Percentiles rank a stretch among this genome's conserved stretches.
These are phyloP conservation scores for Oryza coarctata DNA, from an alignment of 176 grass and related monocot genomes.

Conservation along the genomic window DNA sequence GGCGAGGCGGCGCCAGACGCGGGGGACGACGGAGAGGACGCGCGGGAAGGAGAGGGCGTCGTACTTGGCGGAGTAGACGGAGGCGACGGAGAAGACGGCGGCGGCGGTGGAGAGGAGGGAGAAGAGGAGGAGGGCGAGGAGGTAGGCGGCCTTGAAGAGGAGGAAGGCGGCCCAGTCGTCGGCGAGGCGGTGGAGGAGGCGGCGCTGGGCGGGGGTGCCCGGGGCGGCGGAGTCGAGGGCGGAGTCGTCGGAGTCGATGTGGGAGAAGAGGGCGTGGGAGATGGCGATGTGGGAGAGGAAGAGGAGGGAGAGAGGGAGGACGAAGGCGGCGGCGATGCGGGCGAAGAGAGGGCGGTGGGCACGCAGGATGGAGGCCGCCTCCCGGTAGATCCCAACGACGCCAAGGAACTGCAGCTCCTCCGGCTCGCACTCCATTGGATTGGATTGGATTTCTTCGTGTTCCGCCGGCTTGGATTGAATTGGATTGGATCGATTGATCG, in stretches of 20 bases:
- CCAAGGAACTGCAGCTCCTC: slow-evolving; percentile 95
- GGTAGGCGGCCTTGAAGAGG: slow-evolving; percentile 82
- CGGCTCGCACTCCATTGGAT: slow-evolving; percentile 59
- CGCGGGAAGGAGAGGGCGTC: slow-evolving; percentile 76
- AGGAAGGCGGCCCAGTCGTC: slow-evolving; percentile 61
- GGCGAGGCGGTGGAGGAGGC: slow-evolving; percentile 50
- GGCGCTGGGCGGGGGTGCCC: slow-evolving; percentile 46
- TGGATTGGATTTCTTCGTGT: background rate
- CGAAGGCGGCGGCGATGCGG: slow-evolving; percentile 64
- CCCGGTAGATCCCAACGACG: slow-evolving; percentile 46
- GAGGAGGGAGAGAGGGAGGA: slow-evolving; percentile 71
- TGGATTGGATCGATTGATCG: too few relatives aligned
- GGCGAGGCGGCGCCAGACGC: slow-evolving; percentile 83
- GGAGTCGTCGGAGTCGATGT: slow-evolving; percentile 68
- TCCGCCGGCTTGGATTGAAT: too few relatives aligned
- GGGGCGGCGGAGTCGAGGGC: slow-evolving; percentile 59
- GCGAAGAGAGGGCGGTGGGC: slow-evolving; percentile 66
- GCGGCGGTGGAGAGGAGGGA: slow-evolving; percentile 85
- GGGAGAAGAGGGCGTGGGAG: slow-evolving; percentile 70
- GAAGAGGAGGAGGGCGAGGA: slow-evolving; percentile 77
- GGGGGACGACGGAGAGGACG: slow-evolving; percentile 83
- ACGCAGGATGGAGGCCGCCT: slow-evolving; percentile 43
- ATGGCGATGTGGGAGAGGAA: slow-evolving; percentile 86
- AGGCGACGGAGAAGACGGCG: slow-evolving; percentile 85
- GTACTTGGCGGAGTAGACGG: slow-evolving; percentile 78